Conservation (phyloP, 495 filamentous ascomycete genomes). For the Annulohypoxylon nitens region DNA sequence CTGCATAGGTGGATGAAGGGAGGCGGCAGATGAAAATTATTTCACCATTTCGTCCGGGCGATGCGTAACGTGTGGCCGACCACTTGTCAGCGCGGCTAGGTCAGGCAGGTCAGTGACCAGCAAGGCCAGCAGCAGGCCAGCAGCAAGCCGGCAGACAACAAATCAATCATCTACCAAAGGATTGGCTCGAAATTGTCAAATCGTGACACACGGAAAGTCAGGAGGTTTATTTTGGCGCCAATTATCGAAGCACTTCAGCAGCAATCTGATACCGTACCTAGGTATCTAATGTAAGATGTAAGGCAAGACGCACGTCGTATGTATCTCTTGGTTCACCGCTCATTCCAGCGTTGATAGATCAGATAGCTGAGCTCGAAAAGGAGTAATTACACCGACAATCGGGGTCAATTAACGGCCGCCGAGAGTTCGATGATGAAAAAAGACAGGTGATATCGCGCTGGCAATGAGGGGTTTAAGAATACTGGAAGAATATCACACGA, state of each 20-base stretch:
- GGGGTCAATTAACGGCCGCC: conserved; percentile 24
- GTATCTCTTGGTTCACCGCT: conserved; percentile 34
- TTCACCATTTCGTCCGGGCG: conserved; percentile 27
- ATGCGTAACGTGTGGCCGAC: conserved; percentile 14
- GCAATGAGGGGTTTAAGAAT: conserved; percentile 43
- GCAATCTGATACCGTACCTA: conserved; percentile 21
- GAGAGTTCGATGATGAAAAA: conserved; percentile 18
- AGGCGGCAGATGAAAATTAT: conserved; percentile 19
- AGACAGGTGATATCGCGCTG: conserved; percentile 26
- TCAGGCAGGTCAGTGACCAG: conserved; percentile 5
- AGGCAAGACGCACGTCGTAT: conserved; percentile 22
- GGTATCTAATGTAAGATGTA: conserved; percentile 11
- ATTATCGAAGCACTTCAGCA: conserved; percentile 32
- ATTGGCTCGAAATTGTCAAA: conserved; percentile 28
- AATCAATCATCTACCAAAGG: conserved; percentile 32
- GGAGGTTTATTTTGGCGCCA: conserved; percentile 34
- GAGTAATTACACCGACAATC: conserved; percentile 37
- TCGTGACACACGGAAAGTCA: conserved; percentile 44
- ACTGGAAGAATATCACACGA: conserved; percentile 21
- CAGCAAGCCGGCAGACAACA: conserved; percentile 25
- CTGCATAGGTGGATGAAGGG: conserved; percentile 14
- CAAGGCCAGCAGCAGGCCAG: neutral
- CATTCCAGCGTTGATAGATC: conserved; percentile 25
- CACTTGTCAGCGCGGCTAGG: conserved; percentile 36
- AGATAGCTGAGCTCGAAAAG: conserved; percentile 25